Evolutionary conservation across 345 rosid species (phyloP), one percentile per base, ranked within the genome.

Genomic region (Acer negundo): DNA sequence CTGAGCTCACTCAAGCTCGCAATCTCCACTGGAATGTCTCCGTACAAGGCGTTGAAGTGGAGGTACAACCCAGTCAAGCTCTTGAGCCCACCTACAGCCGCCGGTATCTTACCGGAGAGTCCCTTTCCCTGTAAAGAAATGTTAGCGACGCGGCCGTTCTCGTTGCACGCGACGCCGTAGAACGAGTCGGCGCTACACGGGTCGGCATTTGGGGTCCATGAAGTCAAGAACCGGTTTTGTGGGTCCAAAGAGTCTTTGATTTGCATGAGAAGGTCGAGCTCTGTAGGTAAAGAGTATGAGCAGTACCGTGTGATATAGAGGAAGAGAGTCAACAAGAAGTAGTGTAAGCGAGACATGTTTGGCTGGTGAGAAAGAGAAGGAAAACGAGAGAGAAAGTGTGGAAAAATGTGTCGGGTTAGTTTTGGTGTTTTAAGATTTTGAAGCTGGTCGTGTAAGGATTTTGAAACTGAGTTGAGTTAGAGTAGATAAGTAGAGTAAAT

Each of bases 111-210:
- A 47, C 99, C 98, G 23, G 84, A 83, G 16, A 96, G 91, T 23
- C 97, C 97, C 86, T 85, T 94, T 75, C 99, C 99, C 80, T 92
- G 97, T 2, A 96, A 91, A 61, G 99, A 92, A 4, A 96, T 91
- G 82, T 94, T 96, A 7, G 97, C 84, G 0, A 96, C 94, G n/a
- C 40, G 84, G 66, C 88, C 92, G 42, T 80, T 71, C 53, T 84
- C 92, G 75, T 96, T 83, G 86, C 99, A 96, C 42, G 94, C 97
- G 15, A 96, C 95, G 0, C 99, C 99, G 74, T 89, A 87, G 74
- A 96, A 96, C 8, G 92, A 86, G 20, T 81, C 84, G 5, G 71
- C 40, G 78, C 81, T 78, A 42, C 99, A 95, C 1, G 94, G 97
- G 85, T 90, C 89, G 42, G 80, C 44, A 59, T 63, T 72, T 46